A percentile compares a stretch with the other conserved stretches of the same genome.
These are phyloP conservation scores for Sporobolomyces roseus DNA, from an alignment of 768 basidiomycete species.

Conservation along the genomic window DNA sequence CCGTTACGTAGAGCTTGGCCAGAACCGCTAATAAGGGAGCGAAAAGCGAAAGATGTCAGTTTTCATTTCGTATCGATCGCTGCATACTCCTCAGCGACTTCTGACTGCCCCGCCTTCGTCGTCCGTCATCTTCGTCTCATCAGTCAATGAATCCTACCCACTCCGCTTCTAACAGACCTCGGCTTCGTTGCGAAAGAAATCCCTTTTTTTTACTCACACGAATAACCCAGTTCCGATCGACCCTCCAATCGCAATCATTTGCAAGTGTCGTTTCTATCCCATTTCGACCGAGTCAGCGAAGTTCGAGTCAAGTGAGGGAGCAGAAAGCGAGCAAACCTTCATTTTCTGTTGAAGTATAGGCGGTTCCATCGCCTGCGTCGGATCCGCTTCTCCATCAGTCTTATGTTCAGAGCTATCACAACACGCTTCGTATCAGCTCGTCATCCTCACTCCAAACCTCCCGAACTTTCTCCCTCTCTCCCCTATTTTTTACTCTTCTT, in stretches of 20 bases:
- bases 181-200: not conserved
- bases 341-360: conserved; percentile 1
- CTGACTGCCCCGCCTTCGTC: too few species aligned
- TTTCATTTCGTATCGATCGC: too few species aligned
- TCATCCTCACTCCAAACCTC: too few species aligned
- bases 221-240: conserved; percentile 45
- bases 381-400: conserved; percentile 19
- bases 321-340: not conserved
- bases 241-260: conserved; percentile 49
- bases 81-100: too few species aligned
- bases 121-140: too few species aligned
- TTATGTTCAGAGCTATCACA: not conserved
- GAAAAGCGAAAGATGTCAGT: not conserved
- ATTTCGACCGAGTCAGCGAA: too few species aligned
- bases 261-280: conserved; percentile 40
- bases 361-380: conserved; percentile 3
- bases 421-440: too few species aligned
- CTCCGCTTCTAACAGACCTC: too few species aligned
- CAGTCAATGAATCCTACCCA: too few species aligned
- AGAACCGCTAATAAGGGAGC: not conserved
- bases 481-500: not conserved
- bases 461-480: not conserved
- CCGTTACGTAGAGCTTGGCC: conserved; percentile 29
- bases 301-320: too few species aligned
- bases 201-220: too few species aligned